Base-by-base conservation (phyloP, 2,329 filamentous ascomycete genomes). In the Nothomitra cinnamomea region DNA sequence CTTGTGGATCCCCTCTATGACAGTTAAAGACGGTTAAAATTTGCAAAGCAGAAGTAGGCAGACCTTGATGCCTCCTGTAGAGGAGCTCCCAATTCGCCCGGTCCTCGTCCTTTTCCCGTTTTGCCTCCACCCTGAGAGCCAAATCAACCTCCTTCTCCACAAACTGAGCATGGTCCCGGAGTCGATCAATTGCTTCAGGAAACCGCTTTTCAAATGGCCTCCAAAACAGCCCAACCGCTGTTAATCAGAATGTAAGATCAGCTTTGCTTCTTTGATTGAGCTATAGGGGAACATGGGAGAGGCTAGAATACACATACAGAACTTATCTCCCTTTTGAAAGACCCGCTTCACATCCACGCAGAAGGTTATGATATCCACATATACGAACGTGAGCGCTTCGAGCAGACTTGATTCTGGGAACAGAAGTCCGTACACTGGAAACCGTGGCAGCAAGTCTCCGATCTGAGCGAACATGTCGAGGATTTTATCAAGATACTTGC, bases 401-500 rank as follows among this genome's bases (percentile, higher is more conserved):
- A 40, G 4, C 61, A 53, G 49, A 56, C 55, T 12, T 56, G 52
- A 25, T 60, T 51, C 56, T 12, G 59, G 54, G 32, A 62, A 62
- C 17, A 62, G 41, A 13, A 53, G 51, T 38, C 57, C 56, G 45
- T 60, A 62, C 2, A 56, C 56, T 21, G 49, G 52, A 35, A 59
- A 58, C 45, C 58, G 54, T n/a, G 60, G 60, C 21, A 62, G 55
- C 8, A 60, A 53, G 40, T 62, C 60, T 13, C 60, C 59, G 32
- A 62, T 62, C 21, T 57, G 50, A 15, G 53, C 53, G 35, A 62
- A 58, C 60, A 62, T 62, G 32, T 60, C 57, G 12, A 58, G 47
- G 38, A 62, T 51, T 19, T 58, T 58, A 35, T 58, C 56, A 47
- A 60, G 58, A 28, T 62, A 61, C 53, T 61, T 61, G 13, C 55